A percentile compares a stretch with the other conserved stretches of the same genome.
phyloP scores from a whole-genome alignment of 2,329 filamentous ascomycete genomes.

The Knufia fluminis region DNA sequence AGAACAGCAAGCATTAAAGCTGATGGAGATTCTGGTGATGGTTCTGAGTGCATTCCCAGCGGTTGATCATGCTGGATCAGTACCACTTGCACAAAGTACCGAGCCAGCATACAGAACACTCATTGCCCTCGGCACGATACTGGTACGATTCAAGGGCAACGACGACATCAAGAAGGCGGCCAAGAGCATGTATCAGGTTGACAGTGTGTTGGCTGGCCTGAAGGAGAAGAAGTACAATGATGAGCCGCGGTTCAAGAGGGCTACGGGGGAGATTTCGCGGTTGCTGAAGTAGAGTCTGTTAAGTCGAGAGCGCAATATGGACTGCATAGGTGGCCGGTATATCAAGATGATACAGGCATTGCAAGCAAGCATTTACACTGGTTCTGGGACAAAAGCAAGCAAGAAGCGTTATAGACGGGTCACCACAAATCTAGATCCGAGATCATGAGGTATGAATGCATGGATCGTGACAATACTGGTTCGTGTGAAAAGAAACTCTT shows the following conservation, averaged over 20 bases:
- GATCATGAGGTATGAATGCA: too few relatives aligned
- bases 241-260: constrained; percentile 51
- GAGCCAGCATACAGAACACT: constrained; percentile 77
- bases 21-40: constrained; percentile 53
- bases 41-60: constrained; percentile 41
- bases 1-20: constrained; percentile 34
- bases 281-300: constrained; percentile 29
- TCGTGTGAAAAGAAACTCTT: too few relatives aligned
- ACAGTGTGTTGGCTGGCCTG: constrained; percentile 36
- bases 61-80: constrained; percentile 17
- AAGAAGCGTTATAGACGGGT: too few relatives aligned
- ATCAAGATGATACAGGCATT: too few relatives aligned
- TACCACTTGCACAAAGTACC: constrained; percentile 55
- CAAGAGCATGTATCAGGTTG: constrained; percentile 48
- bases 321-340: too few relatives aligned
- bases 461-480: too few relatives aligned
- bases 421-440: too few relatives aligned
- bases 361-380: too few relatives aligned
- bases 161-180: constrained; percentile 49
- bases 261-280: constrained; percentile 51
- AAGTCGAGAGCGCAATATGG: too few relatives aligned
- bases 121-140: constrained; percentile 71
- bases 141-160: constrained; percentile 44
- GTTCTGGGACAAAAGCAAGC: too few relatives aligned
- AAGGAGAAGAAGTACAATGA: constrained; percentile 42